phyloP scores from a whole-genome alignment of 2,329 filamentous ascomycete species.

The Botryotinia narcissicola region DNA sequence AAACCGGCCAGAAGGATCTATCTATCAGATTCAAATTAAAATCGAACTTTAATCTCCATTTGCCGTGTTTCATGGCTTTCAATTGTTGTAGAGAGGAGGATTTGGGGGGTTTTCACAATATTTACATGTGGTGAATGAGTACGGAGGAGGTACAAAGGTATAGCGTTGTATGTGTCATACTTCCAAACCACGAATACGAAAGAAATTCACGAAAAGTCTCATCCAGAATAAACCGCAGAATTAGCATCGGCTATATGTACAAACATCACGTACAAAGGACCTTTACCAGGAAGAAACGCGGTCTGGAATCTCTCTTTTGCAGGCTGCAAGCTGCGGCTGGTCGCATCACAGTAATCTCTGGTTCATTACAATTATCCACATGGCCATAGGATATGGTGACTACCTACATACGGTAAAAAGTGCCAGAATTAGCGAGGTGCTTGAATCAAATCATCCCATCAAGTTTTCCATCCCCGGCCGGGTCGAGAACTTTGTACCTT shows the following conservation, averaged over 20 bases:
- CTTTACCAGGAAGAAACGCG: background rate
- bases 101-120: background rate
- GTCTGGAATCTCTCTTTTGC: background rate
- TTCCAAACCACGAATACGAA: background rate
- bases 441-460: background rate
- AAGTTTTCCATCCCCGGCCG: background rate
- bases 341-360: background rate
- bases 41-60: background rate
- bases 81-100: background rate
- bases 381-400: background rate
- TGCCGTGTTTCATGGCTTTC: background rate
- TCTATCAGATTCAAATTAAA: slow-evolving; percentile 2
- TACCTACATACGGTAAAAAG: background rate
- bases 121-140: background rate
- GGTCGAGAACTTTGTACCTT: background rate
- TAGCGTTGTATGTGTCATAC: background rate
- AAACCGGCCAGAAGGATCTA: slow-evolving; percentile 5
- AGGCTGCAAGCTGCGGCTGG: background rate
- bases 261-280: background rate
- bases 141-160: background rate
- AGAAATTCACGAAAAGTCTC: background rate
- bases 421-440: background rate
- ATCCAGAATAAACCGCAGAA: background rate
- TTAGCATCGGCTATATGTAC: background rate
- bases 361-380: background rate